Conservation (phyloP, 495 filamentous ascomycete species). For the Corynascus novoguineensis region DNA sequence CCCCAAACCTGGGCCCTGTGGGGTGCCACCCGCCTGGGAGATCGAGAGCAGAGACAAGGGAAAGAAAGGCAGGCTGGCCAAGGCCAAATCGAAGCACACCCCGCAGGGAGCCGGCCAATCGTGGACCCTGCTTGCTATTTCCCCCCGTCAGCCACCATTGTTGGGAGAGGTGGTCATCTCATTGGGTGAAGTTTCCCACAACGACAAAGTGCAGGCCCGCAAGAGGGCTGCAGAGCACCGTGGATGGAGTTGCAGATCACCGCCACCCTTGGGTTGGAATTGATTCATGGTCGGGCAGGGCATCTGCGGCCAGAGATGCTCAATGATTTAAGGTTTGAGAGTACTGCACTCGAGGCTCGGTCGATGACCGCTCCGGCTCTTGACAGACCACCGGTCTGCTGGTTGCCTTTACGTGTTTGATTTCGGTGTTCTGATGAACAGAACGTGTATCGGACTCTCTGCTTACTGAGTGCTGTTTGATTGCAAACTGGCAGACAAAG, state of each 20-base stretch:
- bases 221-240: neutral
- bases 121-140: neutral
- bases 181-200: constrained; percentile 5
- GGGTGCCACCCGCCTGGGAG: neutral
- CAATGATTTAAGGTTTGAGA: too few relatives aligned
- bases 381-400: too few relatives aligned
- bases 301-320: neutral
- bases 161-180: neutral
- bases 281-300: too few relatives aligned
- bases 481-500: too few relatives aligned
- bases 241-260: neutral
- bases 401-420: too few relatives aligned
- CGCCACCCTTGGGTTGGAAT: constrained; percentile 1
- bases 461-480: too few relatives aligned
- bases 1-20: neutral
- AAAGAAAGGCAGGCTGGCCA: constrained; percentile 1
- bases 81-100: constrained; percentile 2
- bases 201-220: too few relatives aligned
- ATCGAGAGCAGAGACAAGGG: neutral
- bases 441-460: too few relatives aligned
- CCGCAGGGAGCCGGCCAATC: constrained; percentile 1
- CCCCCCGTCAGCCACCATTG: neutral
- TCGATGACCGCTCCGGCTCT: too few relatives aligned
- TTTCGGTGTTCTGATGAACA: too few relatives aligned
- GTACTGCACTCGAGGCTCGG: too few relatives aligned